Percentiles rank a stretch among this genome's conserved stretches.
Conservation (phyloP, 768 basidiomycete species). For the Naganishia antarctica region DNA sequence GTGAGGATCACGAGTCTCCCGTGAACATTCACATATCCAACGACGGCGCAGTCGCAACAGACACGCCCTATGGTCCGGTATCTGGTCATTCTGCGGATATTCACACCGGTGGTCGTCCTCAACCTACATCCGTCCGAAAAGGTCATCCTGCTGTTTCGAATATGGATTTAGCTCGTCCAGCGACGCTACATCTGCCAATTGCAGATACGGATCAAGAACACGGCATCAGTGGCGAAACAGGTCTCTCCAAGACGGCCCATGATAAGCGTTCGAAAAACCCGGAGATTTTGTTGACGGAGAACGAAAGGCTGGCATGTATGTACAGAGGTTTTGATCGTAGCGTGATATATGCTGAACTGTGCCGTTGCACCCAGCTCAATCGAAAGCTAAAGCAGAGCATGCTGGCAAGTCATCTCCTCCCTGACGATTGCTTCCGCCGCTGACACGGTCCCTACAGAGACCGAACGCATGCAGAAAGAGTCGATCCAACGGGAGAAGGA, state of each 20-base stretch:
- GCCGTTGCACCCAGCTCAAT: conserved; percentile 7
- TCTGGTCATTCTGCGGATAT: neutral
- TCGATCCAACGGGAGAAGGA: conserved; percentile 35
- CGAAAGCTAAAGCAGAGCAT: conserved; percentile 29
- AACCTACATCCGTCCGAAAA: conserved; percentile 1
- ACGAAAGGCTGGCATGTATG: conserved; percentile 27
- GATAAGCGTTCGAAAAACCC: neutral
- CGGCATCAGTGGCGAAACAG: neutral
- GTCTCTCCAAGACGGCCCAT: neutral
- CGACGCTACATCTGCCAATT: neutral
- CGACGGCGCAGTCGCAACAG: neutral
- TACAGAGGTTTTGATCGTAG: neutral
- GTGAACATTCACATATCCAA: neutral
- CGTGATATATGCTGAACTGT: neutral
- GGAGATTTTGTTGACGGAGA: conserved; percentile 15
- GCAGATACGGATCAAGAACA: neutral
- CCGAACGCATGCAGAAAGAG: conserved; percentile 40
- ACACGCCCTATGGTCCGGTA: neutral
- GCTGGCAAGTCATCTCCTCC: conserved; percentile 34
- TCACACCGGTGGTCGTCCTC: neutral
- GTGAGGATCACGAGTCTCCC: neutral
- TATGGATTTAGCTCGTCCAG: neutral
- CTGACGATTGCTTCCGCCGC: no score
- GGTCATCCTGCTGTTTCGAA: conserved; percentile 2
- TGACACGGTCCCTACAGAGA: no score